These are phyloP conservation scores for Candolleomyces eurysporus DNA, from an alignment of 768 basidiomycete species.

Conservation along the genomic window DNA sequence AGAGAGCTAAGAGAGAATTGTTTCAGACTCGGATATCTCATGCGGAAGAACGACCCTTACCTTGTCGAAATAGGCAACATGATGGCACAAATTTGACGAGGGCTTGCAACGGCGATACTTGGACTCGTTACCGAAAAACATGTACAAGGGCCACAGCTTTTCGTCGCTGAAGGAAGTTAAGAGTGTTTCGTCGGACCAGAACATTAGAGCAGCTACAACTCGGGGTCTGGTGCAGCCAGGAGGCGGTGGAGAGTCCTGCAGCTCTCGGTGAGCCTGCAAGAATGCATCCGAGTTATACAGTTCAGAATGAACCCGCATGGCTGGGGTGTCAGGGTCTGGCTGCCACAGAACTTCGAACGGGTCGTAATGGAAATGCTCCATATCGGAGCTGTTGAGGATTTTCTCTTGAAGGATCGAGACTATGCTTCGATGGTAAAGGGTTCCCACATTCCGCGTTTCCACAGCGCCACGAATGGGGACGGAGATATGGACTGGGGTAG, in stretches of 20 bases:
- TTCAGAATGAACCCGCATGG: neutral
- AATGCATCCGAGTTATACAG: neutral
- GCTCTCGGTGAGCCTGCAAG: neutral
- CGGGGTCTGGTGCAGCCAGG: slow-evolving; percentile 13
- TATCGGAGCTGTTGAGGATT: neutral
- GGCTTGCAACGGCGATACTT: neutral
- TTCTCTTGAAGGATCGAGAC: neutral
- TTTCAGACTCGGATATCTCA: neutral
- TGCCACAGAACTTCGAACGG: neutral
- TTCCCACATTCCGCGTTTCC: neutral
- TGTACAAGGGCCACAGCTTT: neutral
- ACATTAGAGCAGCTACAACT: slow-evolving; percentile 11
- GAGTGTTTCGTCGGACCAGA: neutral
- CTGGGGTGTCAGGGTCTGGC: neutral
- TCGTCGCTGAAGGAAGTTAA: neutral
- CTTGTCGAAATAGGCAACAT: neutral
- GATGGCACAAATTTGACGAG: neutral
- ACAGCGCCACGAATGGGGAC: neutral
- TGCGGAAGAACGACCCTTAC: neutral
- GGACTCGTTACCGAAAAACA: slow-evolving; percentile 3
- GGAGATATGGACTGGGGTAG: neutral
- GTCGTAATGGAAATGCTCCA: neutral
- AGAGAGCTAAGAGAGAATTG: neutral
- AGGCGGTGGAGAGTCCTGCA: neutral
- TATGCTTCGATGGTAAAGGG: neutral